These are phyloP conservation scores for Candida vartiovaarae DNA, from an alignment of 805 yeast genomes.

Conservation along the genomic window DNA sequence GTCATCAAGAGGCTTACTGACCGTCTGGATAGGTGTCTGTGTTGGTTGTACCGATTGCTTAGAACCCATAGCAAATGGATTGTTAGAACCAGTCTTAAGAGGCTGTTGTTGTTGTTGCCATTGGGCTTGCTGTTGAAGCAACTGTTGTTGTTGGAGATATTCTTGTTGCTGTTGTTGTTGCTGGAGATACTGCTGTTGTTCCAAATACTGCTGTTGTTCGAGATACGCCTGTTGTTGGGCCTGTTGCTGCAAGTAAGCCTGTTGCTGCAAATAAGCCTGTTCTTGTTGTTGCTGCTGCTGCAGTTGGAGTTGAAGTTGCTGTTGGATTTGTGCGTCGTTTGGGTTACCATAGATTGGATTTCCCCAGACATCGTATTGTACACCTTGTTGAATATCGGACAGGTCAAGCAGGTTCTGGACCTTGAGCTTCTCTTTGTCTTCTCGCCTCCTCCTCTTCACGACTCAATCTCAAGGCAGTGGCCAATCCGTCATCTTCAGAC, in stretches of 20 bases:
- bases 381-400: conserved; percentile 31
- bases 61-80: conserved; percentile 57
- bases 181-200: conserved; percentile 6
- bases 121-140: conserved; percentile 5
- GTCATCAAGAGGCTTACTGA: conserved; percentile 1
- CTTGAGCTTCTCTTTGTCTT: conserved; percentile 36
- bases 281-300: conserved; percentile 32
- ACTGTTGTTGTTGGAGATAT: conserved; percentile 9
- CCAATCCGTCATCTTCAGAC: conserved; percentile 42
- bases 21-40: conserved; percentile 42
- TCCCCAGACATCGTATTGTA: conserved; percentile 25
- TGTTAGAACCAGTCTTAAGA: conserved; percentile 64
- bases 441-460: conserved; percentile 72
- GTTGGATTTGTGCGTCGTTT: conserved; percentile 14
- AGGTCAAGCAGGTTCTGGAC: conserved; percentile 47
- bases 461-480: conserved; percentile 62
- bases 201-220: conserved; percentile 16
- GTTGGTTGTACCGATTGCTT: conserved; percentile 2
- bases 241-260: conserved; percentile 32
- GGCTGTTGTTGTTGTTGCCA: conserved; percentile 37
- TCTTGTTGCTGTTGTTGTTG: conserved; percentile 28
- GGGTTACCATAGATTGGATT: conserved; percentile 21
- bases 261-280: conserved; percentile 23
- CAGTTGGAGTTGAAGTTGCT: conserved; percentile 20
- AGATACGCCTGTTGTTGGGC: conserved; percentile 11